phyloP scores from a whole-genome alignment of 2,329 filamentous ascomycete species.

The Zarea fungicola region DNA sequence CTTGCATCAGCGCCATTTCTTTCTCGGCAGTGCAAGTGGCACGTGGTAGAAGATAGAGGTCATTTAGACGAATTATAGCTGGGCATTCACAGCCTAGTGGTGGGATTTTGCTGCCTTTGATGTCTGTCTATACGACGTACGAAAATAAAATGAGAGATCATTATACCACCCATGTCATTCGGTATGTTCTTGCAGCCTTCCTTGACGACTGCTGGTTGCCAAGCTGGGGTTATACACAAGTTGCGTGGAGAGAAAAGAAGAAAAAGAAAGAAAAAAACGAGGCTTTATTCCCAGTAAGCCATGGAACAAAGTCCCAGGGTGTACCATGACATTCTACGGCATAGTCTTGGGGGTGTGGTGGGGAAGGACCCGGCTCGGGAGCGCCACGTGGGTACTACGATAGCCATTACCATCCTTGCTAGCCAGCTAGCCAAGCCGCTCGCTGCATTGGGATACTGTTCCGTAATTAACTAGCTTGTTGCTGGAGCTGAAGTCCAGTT shows the following conservation, averaged over 20 bases:
- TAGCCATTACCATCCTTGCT: not conserved
- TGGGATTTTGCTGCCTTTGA: no score
- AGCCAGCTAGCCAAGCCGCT: conserved; percentile 1
- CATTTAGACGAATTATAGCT: no score
- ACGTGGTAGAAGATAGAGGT: no score
- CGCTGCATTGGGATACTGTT: conserved; percentile 11
- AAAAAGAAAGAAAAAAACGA: not conserved
- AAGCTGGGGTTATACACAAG: no score
- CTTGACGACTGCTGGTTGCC: no score
- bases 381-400: conserved; percentile 14
- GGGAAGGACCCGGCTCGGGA: conserved; percentile 7
- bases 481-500: conserved; percentile 3
- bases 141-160: no score
- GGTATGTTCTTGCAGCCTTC: no score
- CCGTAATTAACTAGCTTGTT: conserved; percentile 11
- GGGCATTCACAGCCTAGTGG: no score
- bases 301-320: not conserved
- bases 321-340: not conserved
- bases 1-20: no score
- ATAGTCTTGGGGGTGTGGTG: not conserved
- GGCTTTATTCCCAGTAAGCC: not conserved
- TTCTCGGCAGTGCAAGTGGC: no score
- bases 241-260: not conserved
- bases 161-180: no score
- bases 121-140: no score